A percentile compares a stretch with the other conserved stretches of the same genome.
Evolutionary conservation across 2,329 filamentous ascomycete species (phyloP).

Genomic region (Sphaerulina vaccinii): DNA sequence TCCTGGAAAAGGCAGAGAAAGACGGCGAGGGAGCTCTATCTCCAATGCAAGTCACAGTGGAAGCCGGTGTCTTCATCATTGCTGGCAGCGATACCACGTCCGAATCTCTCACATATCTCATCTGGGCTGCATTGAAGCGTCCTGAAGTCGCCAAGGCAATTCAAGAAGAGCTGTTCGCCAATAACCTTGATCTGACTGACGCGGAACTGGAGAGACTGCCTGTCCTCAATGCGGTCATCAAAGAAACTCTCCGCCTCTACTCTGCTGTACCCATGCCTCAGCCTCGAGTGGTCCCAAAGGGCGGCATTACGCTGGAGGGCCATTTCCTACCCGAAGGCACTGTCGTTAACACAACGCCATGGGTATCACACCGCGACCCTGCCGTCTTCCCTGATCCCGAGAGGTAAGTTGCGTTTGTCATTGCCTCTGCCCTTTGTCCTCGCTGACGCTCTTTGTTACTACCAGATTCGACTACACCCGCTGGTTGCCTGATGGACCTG

Average conservation of each 20-base stretch:
- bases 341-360: slow-evolving; percentile 30
- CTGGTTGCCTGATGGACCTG: slow-evolving; percentile 20
- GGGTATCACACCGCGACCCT: slow-evolving; percentile 26
- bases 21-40: background rate
- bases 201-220: slow-evolving; percentile 27
- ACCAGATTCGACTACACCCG: slow-evolving; percentile 28
- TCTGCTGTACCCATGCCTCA: slow-evolving; percentile 33
- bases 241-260: slow-evolving; percentile 28
- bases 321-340: slow-evolving; percentile 29
- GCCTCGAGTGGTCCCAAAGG: slow-evolving; percentile 29
- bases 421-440: background rate
- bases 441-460: background rate
- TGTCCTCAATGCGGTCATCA: slow-evolving; percentile 23
- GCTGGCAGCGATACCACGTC: slow-evolving; percentile 36
- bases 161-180: slow-evolving; percentile 26
- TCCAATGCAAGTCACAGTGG: slow-evolving; percentile 25
- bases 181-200: slow-evolving; percentile 22
- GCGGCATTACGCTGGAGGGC: slow-evolving; percentile 24
- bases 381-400: background rate
- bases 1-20: background rate
- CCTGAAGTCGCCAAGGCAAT: slow-evolving; percentile 23
- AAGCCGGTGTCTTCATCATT: slow-evolving; percentile 33
- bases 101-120: slow-evolving; percentile 32
- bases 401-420: no score
- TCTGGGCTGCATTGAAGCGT: slow-evolving; percentile 32